Base-by-base conservation (phyloP, 2,329 filamentous ascomycete species). In the Didymella glomerata region DNA sequence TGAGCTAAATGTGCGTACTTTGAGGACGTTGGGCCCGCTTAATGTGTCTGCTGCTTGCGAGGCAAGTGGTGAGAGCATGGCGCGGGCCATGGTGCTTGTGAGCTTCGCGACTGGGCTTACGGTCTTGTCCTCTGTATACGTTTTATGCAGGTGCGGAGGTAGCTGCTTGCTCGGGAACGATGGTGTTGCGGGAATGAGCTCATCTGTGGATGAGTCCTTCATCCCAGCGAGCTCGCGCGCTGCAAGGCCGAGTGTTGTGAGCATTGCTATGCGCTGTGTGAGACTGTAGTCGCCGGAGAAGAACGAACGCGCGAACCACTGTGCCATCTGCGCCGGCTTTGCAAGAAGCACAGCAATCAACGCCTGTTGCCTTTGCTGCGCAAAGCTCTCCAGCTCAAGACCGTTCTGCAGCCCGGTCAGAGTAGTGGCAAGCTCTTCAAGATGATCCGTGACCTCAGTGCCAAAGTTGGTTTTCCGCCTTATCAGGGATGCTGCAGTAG, bases 241-340 rank as follows among this genome's bases (percentile, higher is more conserved):
- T 28, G 90, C 87, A 0, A 99, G 80, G 0, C 93, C 94, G 4
- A 99, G 80, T 0, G 91, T 88, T 20, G 92, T 89, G 51, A 99
- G 87, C 36, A 98, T 84, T 0, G 90, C 87, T 8, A 90, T 91
- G 38, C 95, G 86, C 74, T 98, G 94, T 0, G 89, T 86, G 36
- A 98, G 81, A 0, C 93, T 97, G 76, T 95, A 93, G 73, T 99
- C 95, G 16, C 93, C 93, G 41, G 92, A 89, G 73, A 97, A 98
- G 73, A 95, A 96, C 0, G 90, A 90, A 56, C 88, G 87, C 3
- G 90, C 88, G 58, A 96, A 91, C 90, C 92, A 96, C 14, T 87
- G 90, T 0, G 88, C 93, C 85, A 97, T 92, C 51, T 85, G 83
- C 48, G 86, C 80, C 0, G 95, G 92, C 64, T 91, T 86, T 0